Evolutionary conservation across 176 grass and related monocot genomes (phyloP), one percentile per base, ranked within the genome.

Genomic region (Eremochloa ophiuroides): DNA sequence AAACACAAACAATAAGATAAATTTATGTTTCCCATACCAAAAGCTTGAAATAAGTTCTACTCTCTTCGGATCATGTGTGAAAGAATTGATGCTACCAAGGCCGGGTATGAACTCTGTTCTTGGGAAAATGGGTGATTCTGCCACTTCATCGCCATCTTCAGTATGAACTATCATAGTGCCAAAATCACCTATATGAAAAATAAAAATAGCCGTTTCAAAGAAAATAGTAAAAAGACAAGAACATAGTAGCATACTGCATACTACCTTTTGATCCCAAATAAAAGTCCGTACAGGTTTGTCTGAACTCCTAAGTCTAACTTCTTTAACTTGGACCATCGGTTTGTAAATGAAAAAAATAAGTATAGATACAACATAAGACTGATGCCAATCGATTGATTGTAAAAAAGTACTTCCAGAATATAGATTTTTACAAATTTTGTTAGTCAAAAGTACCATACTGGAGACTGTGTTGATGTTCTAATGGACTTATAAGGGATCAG

Each of bases 11-110:
- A 55, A 33, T 33, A 74, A 84, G 44, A 70, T 15, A 33, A 48
- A 18, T 44, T 51, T 88, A 5, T 53, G 41, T 62, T 65, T 85
- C 17, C 38, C 83, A 67, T 97, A 93, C 93, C 93, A 97, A 85
- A 88, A 68, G 16, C 80, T 86, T 60, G 87, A 79, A 74, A 89
- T 76, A 76, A 79, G 78, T 27, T 94, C 87, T 1, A 78, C 89
- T 77, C 85, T 91, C 82, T 79, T 89, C 82, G 88, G 79, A 88
- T 99, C 96, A 85, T 93, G 86, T 79, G 88, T 95, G 83, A 99
- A 99, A 66, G 93, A 99, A 50, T 76, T 91, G 40, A 99, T 95
- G 86, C 90, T 90, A 82, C 96, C 96, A 82, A 99, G 93, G 70
- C 96, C 93, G 38, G 93, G 93, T 82, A 99, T 99, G 58, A 91